Base-by-base conservation (phyloP, 2,329 filamentous ascomycete genomes). In the Fusarium foetens region DNA sequence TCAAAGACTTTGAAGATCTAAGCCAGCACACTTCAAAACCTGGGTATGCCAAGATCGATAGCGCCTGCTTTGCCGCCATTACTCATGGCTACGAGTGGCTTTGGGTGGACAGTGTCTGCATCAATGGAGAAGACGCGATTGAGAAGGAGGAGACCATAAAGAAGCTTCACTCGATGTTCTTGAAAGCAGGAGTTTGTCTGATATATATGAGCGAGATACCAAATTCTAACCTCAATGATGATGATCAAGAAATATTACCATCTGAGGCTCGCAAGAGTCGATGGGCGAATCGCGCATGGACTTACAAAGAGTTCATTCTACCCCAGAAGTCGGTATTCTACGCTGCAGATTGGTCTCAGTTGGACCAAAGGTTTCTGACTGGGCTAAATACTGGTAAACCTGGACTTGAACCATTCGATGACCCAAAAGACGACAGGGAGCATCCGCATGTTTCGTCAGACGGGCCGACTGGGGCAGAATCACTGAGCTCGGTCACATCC, bases 201-300 rank as follows among this genome's bases (percentile, higher is more conserved):
- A 19, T 21, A 0, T 65, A 65, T n/a, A 8, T 62, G 1, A 49
- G 27, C 27, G 62, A 54, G 2, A 25, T 62, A 80, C 83, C 1
- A 89, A 86, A 27, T 17, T 45, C 38, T 0, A 31, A 45, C 7
- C 33, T n/a, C 5, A 14, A 17, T 8, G 21, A 19, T 14, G 12
- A n/a, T 4, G 9, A 25, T 14, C 27, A 14, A 10, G 29, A 63
- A 10, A 1, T 23, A 1, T 13, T 60, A 73, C 51, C 81, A 5
- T 53, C 31, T 3, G 10, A 25, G 0, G 2, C 3, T 0, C 45
- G n/a, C 9, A 33, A 23, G 5, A 58, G 49, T 8, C n/a, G 62
- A 13, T 73, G 66, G 57, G 54, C 21, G 13, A 70, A 51, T 36
- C 54, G 58, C 23, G 74, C 59, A 19, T 77, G 57, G 75, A 77